Base-by-base conservation (phyloP, 2,329 filamentous ascomycete genomes). In the Emergomyces orientalis region DNA sequence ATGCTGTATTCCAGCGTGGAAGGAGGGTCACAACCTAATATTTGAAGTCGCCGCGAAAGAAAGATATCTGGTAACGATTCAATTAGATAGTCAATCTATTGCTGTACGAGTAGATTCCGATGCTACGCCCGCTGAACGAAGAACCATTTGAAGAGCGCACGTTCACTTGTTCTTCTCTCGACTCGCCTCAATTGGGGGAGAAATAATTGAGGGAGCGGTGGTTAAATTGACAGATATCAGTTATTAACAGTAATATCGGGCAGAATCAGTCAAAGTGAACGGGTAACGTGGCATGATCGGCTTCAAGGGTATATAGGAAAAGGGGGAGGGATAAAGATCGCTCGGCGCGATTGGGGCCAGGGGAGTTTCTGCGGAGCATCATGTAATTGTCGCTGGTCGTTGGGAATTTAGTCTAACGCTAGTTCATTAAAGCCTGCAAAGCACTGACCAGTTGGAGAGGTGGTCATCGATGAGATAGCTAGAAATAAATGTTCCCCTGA, bases 211-310 rank as follows among this genome's bases (percentile, higher is more conserved):
- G 47, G 47, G 25, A 51, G 25, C 47, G 3, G 45, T 49, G 22
- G 8, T 13, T 47, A 9, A 13, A 2, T 51, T 25, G 47, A 51
- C 7, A 51, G 47, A 51, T 17, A 27, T 51, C 47, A 27, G 19
- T 2, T 47, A 47, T 51, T 27, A 11, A 11, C 51, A 61, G 22
- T 37, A 47, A 17, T 52, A 41, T 37, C 32, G 47, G 30, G 30
- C 17, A 43, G 47, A 25, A 11, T 8, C 8, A 32, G 34, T 22
- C 19, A 47, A 49, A 27, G 32, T 14, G 55, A 61, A 55, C 39
- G 22, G 61, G 45, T 56, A 63, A 63, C 61, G 61, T 63, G 61
- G 61, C 61, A 59, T 63, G 56, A 63, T 63, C 61, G 22, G 37
- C 43, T 61, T 27, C 49, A 51, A 4, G 37, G 37, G 49, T 19